Evolutionary conservation across 345 rosid species (phyloP).

Genomic region (Carallia brachiata): DNA sequence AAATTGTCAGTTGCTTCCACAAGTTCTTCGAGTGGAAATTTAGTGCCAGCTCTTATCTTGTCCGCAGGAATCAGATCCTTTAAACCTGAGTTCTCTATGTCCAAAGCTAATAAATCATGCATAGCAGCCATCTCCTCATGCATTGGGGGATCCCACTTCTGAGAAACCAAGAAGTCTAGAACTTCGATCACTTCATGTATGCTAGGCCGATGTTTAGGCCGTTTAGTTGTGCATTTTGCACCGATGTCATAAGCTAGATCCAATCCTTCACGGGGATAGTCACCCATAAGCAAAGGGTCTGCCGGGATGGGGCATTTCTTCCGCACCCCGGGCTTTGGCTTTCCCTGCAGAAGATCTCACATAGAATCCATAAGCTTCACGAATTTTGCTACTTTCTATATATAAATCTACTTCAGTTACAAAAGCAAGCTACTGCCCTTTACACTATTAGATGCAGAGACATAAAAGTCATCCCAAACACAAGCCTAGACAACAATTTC

Average conservation of each 20-base stretch:
- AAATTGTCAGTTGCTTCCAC: too few relatives aligned
- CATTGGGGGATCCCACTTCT: constrained; percentile 21
- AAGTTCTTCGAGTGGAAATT: too few relatives aligned
- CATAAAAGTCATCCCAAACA: too few relatives aligned
- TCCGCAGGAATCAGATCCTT: too few relatives aligned
- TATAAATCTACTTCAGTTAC: too few relatives aligned
- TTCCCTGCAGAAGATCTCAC: constrained; percentile 30
- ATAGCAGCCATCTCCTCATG: constrained; percentile 11
- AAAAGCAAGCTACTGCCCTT: too few relatives aligned
- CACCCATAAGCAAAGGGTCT: constrained; percentile 36
- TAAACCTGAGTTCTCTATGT: too few relatives aligned
- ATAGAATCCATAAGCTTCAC: background rate
- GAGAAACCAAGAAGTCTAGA: constrained; percentile 36
- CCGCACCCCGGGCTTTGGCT: constrained; percentile 40
- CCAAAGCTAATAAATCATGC: background rate
- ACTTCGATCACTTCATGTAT: constrained; percentile 39
- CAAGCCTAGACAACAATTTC: too few relatives aligned
- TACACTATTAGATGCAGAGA: too few relatives aligned
- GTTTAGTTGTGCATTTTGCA: constrained; percentile 46
- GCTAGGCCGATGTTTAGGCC: constrained; percentile 41
- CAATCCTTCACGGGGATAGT: constrained; percentile 36
- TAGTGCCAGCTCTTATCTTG: too few relatives aligned
- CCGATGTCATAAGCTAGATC: constrained; percentile 47
- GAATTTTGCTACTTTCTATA: background rate
- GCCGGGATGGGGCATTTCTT: constrained; percentile 35